These are phyloP conservation scores for Phlyctochytrium bullatum DNA, from an alignment of 192 early-diverging fungal species.

Conservation along the genomic window DNA sequence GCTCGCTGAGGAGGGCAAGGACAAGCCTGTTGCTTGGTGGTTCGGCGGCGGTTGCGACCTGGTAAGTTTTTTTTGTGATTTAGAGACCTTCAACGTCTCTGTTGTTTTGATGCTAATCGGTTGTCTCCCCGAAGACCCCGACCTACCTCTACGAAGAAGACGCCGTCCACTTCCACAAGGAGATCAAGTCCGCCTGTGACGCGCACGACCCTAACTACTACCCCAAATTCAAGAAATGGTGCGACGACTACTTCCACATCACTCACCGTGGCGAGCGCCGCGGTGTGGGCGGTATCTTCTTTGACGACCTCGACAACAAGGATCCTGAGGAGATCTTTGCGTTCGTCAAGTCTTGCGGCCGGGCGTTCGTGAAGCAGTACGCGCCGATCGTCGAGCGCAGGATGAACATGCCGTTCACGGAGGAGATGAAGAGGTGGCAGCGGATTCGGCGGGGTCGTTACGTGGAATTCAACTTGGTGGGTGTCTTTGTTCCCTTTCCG, in stretches of 20 bases:
- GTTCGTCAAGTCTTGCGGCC: slow-evolving; percentile 83
- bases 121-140: slow-evolving; percentile 61
- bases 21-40: slow-evolving; percentile 78
- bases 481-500: slow-evolving; percentile 1
- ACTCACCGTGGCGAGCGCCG: slow-evolving; percentile 85
- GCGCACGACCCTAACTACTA: slow-evolving; percentile 81
- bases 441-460: slow-evolving; percentile 92
- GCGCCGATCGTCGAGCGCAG: slow-evolving; percentile 81
- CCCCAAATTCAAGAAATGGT: slow-evolving; percentile 91
- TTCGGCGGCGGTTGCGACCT: slow-evolving; percentile 97
- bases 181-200: slow-evolving; percentile 91
- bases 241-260: slow-evolving; percentile 91
- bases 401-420: slow-evolving; percentile 74
- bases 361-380: slow-evolving; percentile 79
- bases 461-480: slow-evolving; percentile 95
- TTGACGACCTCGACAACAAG: slow-evolving; percentile 78
- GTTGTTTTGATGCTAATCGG: slow-evolving; percentile 10
- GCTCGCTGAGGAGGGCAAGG: slow-evolving; percentile 54
- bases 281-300: slow-evolving; percentile 97
- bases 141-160: slow-evolving; percentile 88
- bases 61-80: slow-evolving; percentile 29
- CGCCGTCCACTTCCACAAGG: slow-evolving; percentile 88
- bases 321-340: slow-evolving; percentile 69
- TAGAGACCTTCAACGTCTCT: neutral
- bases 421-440: slow-evolving; percentile 87